Evolutionary conservation across 257 asterid genomes (phyloP), one percentile per base, ranked within the genome.

Genomic region (Scutellaria galericulata): DNA sequence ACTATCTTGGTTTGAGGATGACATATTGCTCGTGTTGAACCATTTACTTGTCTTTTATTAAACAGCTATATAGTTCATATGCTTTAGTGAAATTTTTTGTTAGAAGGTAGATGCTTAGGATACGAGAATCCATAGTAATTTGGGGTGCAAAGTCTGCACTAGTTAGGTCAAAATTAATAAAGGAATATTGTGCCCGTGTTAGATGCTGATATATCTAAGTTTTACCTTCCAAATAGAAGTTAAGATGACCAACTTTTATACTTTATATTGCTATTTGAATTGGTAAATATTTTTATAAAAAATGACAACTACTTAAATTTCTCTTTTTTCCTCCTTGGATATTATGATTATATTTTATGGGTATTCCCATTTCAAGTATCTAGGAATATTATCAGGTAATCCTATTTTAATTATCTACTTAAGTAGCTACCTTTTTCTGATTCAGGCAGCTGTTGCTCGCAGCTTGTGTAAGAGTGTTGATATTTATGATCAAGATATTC

Each of bases 401-500:
- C 72, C 40, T 70, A 46, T 48, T 80, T 68, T 37, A 42, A 72
- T 11, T 55, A 75, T 65, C 47, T 22, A 10, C 9, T 61, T 35
- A 69, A 79, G 51, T 46, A 42, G 60, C 18, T 59, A 40, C 67
- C n/a, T 57, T 45, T 58, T 66, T 70, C 64, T 68, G 42, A 77
- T 82, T 64, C 89, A 93, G 98, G 90, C 83, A 68, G 95, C 96
- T 70, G 97, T 92, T 11, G 97, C 96, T 50, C 96, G 81, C 77
- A 82, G 96, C 84, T 88, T 91, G 67, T 80, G 91, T 78, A 94
- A 84, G 84, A 89, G 87, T 78, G 81, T 94, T 48, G 96, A 94
- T 84, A 52, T 94, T 44, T 94, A 88, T 48, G 97, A 94, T 83
- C 98, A 88, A 81, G 98, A 94, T 81, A 91, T 94, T 87, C 95